Base-by-base conservation (phyloP, 2,329 filamentous ascomycete genomes). In the Arthrobotrys megalospora region DNA sequence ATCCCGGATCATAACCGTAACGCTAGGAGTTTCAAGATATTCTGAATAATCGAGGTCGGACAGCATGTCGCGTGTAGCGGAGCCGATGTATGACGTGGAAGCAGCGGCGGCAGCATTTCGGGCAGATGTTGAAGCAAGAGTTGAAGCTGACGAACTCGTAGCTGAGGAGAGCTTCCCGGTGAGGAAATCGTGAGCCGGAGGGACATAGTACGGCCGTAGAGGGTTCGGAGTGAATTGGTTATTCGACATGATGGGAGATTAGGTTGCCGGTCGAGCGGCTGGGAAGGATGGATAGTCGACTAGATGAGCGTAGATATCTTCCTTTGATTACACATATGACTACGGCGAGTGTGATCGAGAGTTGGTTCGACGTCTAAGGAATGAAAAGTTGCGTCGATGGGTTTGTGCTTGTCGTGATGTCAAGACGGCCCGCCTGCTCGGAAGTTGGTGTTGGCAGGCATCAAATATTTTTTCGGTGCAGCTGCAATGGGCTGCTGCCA, bases 11-110 rank as follows among this genome's bases (percentile, higher is more conserved):
- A 92, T 92, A 81, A 93, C 91, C 10, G 93, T 88, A 32, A 90
- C 88, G 0, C 92, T 93, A 0, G 92, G 92, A 32, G 92, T 93
- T 47, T 91, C 88, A 21, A 97, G 86, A 84, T 96, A 96, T 81
- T 94, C 92, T 81, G 92, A 92, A 87, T 97, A 97, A 85, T 98
- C 95, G 41, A 98, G 88, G 83, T 98, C 95, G 65, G 91, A 91
- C 79, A 97, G 90, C 78, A 97, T 91, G 84, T 96, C 92, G 84
- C 94, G 92, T 47, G 66, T 73, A 12, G 64, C 70, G 43, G 60
- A 80, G 52, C 72, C 62, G 53, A 65, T 63, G 66, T 43, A 68
- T 43, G 71, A 81, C 68, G 76, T 79, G 50, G 66, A 80, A 67
- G 41, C 63, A 70, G 80, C 79, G 55, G 83, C 65, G 76, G 71